Base-by-base conservation (phyloP, 2,329 filamentous ascomycete species). In the Alternaria ethzedia region DNA sequence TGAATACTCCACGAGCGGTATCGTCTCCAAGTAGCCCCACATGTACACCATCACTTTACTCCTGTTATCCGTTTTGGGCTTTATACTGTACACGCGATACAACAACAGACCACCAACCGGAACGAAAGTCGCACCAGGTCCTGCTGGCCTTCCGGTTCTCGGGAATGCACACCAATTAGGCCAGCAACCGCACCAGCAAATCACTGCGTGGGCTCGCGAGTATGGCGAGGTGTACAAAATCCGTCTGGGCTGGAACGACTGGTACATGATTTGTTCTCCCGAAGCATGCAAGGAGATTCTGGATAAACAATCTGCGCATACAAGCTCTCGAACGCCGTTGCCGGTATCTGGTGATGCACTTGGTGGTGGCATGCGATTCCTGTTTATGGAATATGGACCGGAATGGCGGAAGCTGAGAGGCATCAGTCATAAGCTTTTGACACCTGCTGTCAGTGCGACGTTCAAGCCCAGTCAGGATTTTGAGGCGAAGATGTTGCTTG, bases 141-240 rank as follows among this genome's bases (percentile, higher is more conserved):
- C 76, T 0, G 49, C 65, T 11, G 72, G 74, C 15, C 68, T 75
- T 15, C 74, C 74, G 4, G 11, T 78, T 3, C 58, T 77, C 10
- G 76, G 76, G 17, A 74, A 78, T 49, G 71, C 74, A 5, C 74
- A 77, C 43, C 71, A 76, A 58, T 65, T 78, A 4, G 61, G 69
- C n/a, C 47, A 61, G 11, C 64, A 73, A n/a, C 75, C 78, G 11
- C 73, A 78, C 21, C 72, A 71, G 21, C 68, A 75, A 52, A 73
- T 80, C 49, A 69, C 68, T 1, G 51, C 72, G 56, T 84, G 82
- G 82, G 80, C 81, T 0, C 63, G 68, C 3, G 57, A 80, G 55
- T 83, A 83, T 67, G 83, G 83, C 36, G 82, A 84, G n/a, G 57
- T 84, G 5, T 84, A 80, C 73, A 79, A 79, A 59, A 70, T 85